Percentiles rank a stretch among this genome's conserved stretches.
Evolutionary conservation across 1,139 yeast species (phyloP).

Genomic region (Casaregolazyma suthepensis): DNA sequence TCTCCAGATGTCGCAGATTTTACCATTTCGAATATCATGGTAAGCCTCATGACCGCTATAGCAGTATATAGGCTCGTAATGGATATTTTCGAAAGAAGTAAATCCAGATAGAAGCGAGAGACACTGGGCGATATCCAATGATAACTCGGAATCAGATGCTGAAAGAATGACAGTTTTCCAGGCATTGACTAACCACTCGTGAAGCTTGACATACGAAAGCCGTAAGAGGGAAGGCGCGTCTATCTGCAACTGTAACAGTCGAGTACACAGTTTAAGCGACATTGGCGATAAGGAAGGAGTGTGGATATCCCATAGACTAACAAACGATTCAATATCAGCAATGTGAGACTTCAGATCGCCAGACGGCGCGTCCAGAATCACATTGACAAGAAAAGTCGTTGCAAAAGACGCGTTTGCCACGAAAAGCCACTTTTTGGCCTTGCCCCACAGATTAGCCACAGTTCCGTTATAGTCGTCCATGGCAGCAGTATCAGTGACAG

Average conservation of each 20-base stretch:
- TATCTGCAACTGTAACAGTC: neutral
- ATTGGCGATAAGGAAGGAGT: conserved; percentile 11
- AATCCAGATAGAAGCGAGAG: conserved; percentile 3
- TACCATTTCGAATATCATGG: neutral
- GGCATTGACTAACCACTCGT: conserved; percentile 10
- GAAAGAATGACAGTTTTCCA: conserved; percentile 5
- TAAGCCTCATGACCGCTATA: neutral
- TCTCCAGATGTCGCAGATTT: neutral
- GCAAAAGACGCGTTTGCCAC: conserved; percentile 5
- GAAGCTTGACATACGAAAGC: conserved; percentile 7
- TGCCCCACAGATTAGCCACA: conserved; percentile 3
- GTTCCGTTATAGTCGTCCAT: neutral
- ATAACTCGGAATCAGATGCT: neutral
- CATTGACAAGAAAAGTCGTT: neutral
- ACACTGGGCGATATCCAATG: conserved; percentile 1
- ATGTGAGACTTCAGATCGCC: neutral
- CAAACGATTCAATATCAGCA: conserved; percentile 1
- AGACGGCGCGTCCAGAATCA: conserved; percentile 1
- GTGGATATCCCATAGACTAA: conserved; percentile 11
- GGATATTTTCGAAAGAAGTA: neutral
- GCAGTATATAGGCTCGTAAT: neutral
- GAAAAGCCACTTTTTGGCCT: conserved; percentile 4
- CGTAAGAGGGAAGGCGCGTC: conserved; percentile 2
- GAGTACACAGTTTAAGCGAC: conserved; percentile 10
- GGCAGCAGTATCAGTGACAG: neutral